These are phyloP conservation scores for Neurospora sp. DNA, from an alignment of 495 filamentous ascomycete species.

Conservation along the genomic window DNA sequence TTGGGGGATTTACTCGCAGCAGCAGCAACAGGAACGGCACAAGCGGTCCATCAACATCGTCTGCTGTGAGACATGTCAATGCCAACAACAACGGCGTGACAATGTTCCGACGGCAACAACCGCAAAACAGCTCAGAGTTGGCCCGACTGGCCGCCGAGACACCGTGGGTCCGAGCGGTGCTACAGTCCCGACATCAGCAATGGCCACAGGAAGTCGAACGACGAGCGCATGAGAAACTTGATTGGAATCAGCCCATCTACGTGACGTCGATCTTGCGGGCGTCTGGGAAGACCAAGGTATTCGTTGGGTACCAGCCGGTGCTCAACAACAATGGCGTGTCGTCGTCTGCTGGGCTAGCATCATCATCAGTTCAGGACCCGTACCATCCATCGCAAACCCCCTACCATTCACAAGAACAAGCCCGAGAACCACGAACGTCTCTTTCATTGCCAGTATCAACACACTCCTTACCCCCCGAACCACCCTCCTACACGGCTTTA, in stretches of 20 bases:
- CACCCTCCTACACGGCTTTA: background rate
- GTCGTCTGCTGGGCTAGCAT: background rate
- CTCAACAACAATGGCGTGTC: background rate
- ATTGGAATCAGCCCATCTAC: background rate
- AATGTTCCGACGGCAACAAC: background rate
- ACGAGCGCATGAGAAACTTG: background rate
- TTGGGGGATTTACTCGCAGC: constrained; percentile 9
- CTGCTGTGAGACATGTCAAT: background rate
- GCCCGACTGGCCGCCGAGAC: background rate
- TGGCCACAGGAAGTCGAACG: background rate
- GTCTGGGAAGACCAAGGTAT: background rate
- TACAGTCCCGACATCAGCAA: background rate
- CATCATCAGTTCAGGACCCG: background rate
- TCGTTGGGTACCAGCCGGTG: background rate
- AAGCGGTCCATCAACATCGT: background rate
- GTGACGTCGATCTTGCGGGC: background rate
- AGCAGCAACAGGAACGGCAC: background rate
- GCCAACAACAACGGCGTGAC: background rate
- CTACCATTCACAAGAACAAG: background rate
- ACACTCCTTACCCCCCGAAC: background rate
- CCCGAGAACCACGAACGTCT: background rate
- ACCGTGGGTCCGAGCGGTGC: background rate
- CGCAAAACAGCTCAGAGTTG: background rate
- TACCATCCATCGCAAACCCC: background rate
- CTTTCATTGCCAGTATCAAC: background rate